Conservation (phyloP, 2,329 filamentous ascomycete species). For the Clarireedia hainanense region DNA sequence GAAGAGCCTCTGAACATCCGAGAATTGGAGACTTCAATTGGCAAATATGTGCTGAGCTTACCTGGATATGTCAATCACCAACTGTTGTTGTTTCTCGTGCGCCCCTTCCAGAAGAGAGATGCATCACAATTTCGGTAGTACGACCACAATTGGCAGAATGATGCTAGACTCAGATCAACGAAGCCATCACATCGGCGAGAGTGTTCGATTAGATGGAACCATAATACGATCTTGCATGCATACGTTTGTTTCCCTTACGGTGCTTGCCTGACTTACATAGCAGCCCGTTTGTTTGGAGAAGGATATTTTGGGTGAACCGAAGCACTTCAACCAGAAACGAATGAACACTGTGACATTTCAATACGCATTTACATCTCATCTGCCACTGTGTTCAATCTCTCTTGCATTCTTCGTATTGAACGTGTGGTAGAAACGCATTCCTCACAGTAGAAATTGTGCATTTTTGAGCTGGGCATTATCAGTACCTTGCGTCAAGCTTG, state of each 20-base stretch:
- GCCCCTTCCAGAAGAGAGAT: slow-evolving; percentile 3
- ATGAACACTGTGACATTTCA: not conserved
- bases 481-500: slow-evolving; percentile 20
- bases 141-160: not conserved
- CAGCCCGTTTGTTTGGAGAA: not conserved
- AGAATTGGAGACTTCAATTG: too few relatives aligned
- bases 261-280: not conserved
- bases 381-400: slow-evolving; percentile 13
- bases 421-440: slow-evolving; percentile 15
- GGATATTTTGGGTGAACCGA: not conserved
- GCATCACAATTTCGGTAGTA: too few relatives aligned
- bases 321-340: not conserved
- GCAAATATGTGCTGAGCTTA: too few relatives aligned
- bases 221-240: slow-evolving; percentile 4
- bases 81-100: too few relatives aligned
- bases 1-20: too few relatives aligned
- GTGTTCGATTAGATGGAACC: not conserved
- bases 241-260: not conserved
- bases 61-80: too few relatives aligned
- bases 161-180: not conserved
- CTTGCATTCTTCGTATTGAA: slow-evolving; percentile 21
- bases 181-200: not conserved
- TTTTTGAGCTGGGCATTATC: slow-evolving; percentile 11
- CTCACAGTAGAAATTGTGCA: slow-evolving; percentile 21
- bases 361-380: not conserved